Conservation (phyloP, 2,329 filamentous ascomycete genomes). For the Fusarium torulosum region DNA sequence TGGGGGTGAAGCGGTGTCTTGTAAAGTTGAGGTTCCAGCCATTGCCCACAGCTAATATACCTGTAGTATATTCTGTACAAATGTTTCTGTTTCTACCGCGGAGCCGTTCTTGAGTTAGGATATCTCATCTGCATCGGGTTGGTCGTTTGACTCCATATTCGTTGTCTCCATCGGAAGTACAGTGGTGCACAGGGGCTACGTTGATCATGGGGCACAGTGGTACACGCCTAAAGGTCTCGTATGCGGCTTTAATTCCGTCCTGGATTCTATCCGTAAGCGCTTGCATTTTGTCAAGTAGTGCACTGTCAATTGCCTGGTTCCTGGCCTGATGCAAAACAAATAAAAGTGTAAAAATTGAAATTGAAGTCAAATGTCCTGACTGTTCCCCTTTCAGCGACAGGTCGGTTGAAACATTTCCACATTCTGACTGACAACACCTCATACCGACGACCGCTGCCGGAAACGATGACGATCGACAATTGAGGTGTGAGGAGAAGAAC, state of each 20-base stretch:
- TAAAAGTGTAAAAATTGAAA: neutral
- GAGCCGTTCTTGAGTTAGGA: too few species aligned
- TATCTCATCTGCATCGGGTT: neutral
- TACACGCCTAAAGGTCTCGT: neutral
- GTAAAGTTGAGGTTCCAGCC: too few species aligned
- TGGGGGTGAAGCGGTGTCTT: neutral
- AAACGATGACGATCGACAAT: slow-evolving; percentile 12
- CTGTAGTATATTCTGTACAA: too few species aligned
- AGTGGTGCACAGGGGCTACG: slow-evolving; percentile 5
- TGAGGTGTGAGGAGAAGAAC: slow-evolving; percentile 4
- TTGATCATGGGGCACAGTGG: slow-evolving; percentile 17
- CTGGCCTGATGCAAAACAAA: neutral
- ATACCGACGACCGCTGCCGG: neutral
- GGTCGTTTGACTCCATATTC: neutral
- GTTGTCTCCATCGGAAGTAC: neutral
- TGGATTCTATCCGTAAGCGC: neutral
- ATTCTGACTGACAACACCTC: neutral
- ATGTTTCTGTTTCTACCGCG: too few species aligned
- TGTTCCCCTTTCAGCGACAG: slow-evolving; percentile 3
- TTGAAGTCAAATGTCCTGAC: neutral
- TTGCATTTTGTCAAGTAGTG: neutral
- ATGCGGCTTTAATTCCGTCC: neutral
- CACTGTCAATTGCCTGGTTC: neutral
- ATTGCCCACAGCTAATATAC: too few species aligned
- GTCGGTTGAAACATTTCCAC: neutral